phyloP scores from a whole-genome alignment of 108 stramenopile genomes.

The Discostella pseudostelligera region DNA sequence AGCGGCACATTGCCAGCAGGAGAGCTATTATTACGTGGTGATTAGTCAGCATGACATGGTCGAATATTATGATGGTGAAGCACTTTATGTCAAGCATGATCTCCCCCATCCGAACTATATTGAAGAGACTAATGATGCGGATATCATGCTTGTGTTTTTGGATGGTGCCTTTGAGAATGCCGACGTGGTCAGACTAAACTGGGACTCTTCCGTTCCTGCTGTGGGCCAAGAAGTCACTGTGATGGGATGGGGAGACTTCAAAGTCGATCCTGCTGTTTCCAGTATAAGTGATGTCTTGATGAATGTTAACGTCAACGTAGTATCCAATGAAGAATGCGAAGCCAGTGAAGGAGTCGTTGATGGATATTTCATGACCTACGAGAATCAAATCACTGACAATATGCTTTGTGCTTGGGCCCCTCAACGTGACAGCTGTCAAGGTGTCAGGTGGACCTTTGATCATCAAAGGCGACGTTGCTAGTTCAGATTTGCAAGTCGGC shows the following conservation, averaged over 20 bases:
- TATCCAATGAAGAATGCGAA: constrained; percentile 1
- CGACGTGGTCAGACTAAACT: constrained; percentile 27
- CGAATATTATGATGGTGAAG: constrained; percentile 13
- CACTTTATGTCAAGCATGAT: constrained; percentile 7
- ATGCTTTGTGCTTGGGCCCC: constrained; percentile 56
- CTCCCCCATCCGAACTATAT: constrained; percentile 23
- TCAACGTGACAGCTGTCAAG: constrained; percentile 43
- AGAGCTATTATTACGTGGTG: background rate
- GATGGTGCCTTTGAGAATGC: background rate
- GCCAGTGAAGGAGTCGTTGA: background rate
- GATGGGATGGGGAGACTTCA: constrained; percentile 53
- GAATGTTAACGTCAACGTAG: background rate
- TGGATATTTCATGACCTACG: constrained; percentile 22
- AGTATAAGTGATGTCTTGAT: constrained; percentile 1
- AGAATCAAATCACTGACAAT: constrained; percentile 33
- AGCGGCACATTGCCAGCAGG: constrained; percentile 29
- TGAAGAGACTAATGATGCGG: constrained; percentile 14
- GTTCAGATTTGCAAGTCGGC: constrained; percentile 40
- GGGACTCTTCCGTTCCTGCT: constrained; percentile 28
- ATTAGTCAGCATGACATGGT: constrained; percentile 21
- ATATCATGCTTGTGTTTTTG: constrained; percentile 31
- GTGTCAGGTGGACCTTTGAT: constrained; percentile 49
- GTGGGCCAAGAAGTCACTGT: constrained; percentile 39
- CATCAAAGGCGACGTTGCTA: constrained; percentile 10
- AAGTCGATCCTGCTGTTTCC: background rate